A percentile compares a stretch with the other conserved stretches of the same genome.
These are phyloP conservation scores for Cryptomeria japonica DNA, from an alignment of 75 land plant species.

Conservation along the genomic window DNA sequence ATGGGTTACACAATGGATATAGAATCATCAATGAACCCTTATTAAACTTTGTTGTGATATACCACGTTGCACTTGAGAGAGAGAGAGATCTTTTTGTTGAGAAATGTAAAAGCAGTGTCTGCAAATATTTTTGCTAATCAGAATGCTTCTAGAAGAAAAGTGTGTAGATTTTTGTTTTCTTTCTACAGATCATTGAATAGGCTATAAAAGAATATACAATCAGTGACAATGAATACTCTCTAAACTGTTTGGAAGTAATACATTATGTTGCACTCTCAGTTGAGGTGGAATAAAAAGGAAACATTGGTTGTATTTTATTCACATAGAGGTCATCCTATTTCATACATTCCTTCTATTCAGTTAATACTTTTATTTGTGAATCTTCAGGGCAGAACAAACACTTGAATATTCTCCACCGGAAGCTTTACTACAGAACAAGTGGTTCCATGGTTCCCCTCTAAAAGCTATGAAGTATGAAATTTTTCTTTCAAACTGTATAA, in stretches of 20 bases:
- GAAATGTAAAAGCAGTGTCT: not conserved
- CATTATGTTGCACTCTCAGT: not conserved
- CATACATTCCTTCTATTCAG: not conserved
- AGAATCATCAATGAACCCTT: not conserved
- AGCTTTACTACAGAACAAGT: slow-evolving; percentile 74
- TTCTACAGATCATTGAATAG: not conserved
- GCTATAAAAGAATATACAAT: not conserved
- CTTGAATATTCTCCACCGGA: slow-evolving; percentile 92
- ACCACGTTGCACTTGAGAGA: not conserved
- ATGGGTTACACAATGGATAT: not conserved
- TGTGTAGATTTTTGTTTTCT: not conserved
- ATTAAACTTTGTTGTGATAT: not conserved
- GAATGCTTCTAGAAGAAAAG: not conserved
- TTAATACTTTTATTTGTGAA: not conserved
- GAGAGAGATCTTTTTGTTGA: not conserved
- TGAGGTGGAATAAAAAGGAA: not conserved
- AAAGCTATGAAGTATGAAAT: slow-evolving; percentile 45
- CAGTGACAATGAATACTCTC: not conserved
- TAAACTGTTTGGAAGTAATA: not conserved
- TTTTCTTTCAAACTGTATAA: not conserved
- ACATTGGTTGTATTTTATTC: not conserved
- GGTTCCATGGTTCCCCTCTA: slow-evolving; percentile 54
- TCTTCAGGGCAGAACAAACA: slow-evolving; percentile 87
- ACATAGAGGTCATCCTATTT: not conserved
- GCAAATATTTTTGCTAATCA: not conserved